A percentile compares a stretch with the other conserved stretches of the same genome.
phyloP scores from a whole-genome alignment of 2,329 filamentous ascomycete species.

The Ophiocordyceps camponoti-saundersi region DNA sequence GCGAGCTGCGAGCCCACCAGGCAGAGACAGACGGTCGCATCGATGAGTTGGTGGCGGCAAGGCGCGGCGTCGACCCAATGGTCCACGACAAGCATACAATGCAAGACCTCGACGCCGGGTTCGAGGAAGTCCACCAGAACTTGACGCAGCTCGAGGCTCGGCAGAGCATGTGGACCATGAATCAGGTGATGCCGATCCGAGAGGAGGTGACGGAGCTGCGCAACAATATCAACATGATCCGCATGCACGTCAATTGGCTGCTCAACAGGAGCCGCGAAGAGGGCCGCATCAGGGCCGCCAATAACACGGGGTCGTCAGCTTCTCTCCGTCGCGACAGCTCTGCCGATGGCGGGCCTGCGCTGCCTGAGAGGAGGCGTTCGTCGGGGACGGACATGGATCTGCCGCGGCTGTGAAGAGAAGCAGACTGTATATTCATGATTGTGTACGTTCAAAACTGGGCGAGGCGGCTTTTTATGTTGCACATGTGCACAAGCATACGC shows the following conservation, averaged over 20 bases:
- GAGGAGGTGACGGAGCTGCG: conserved; percentile 44
- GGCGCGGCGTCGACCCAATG: conserved; percentile 18
- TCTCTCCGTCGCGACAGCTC: conserved; percentile 15
- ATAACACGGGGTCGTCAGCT: conserved; percentile 13
- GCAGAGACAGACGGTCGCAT: conserved; percentile 16
- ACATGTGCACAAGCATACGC: background rate
- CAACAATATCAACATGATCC: conserved; percentile 38
- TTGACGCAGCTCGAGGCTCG: conserved; percentile 41
- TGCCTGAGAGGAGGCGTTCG: conserved; percentile 19
- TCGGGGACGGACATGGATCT: conserved; percentile 19
- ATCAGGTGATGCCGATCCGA: conserved; percentile 43
- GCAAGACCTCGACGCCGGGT: conserved; percentile 25
- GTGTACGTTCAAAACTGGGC: background rate
- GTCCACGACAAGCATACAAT: conserved; percentile 29
- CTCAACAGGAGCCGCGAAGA: conserved; percentile 35
- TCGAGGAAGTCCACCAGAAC: conserved; percentile 39
- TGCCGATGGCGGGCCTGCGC: conserved; percentile 9
- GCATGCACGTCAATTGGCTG: conserved; percentile 43
- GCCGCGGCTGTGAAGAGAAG: conserved; percentile 14
- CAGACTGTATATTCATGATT: no score
- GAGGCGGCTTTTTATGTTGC: background rate
- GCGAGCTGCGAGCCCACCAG: conserved; percentile 16
- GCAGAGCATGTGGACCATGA: conserved; percentile 43
- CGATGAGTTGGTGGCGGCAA: conserved; percentile 19
- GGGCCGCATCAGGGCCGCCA: conserved; percentile 20